These are phyloP conservation scores for Rhynchosporium secalis DNA, from an alignment of 2,329 filamentous ascomycete species.

Conservation along the genomic window DNA sequence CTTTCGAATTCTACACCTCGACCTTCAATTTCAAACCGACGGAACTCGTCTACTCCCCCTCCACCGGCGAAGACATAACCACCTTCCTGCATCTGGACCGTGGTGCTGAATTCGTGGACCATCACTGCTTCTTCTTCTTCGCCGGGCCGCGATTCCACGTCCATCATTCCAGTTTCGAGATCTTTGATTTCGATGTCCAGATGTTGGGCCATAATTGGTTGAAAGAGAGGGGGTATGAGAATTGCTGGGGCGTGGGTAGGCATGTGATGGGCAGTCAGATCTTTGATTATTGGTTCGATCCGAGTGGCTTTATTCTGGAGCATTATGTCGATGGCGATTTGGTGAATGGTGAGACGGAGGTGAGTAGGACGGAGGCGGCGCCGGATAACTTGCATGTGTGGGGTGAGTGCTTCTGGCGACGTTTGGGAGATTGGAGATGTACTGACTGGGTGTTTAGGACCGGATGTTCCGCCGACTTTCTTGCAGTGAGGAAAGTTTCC, in stretches of 20 bases:
- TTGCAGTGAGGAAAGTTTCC: conserved; percentile 15
- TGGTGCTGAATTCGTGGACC: conserved; percentile 51
- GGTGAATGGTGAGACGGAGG: conserved; percentile 47
- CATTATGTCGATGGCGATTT: conserved; percentile 72
- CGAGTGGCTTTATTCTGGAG: conserved; percentile 62
- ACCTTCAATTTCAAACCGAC: conserved; percentile 54
- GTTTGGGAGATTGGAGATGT: neutral
- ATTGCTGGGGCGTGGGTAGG: conserved; percentile 70
- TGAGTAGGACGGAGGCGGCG: conserved; percentile 23
- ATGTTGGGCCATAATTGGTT: conserved; percentile 70
- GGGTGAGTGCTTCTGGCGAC: conserved; percentile 29
- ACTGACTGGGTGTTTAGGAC: conserved; percentile 25
- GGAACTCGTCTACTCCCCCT: conserved; percentile 40
- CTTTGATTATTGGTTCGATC: conserved; percentile 68
- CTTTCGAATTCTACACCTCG: conserved; percentile 50
- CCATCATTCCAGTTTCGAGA: conserved; percentile 70
- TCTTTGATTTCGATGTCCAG: conserved; percentile 71
- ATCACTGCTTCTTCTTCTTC: conserved; percentile 56
- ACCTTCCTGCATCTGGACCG: conserved; percentile 57
- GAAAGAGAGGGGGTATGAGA: conserved; percentile 59
- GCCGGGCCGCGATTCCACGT: conserved; percentile 37
- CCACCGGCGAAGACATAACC: conserved; percentile 42
- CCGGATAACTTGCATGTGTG: conserved; percentile 33
- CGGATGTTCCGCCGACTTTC: conserved; percentile 30
- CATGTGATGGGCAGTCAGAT: conserved; percentile 71